These are phyloP conservation scores for Aspergillus hortae DNA, from an alignment of 2,329 filamentous ascomycete genomes.

Conservation along the genomic window DNA sequence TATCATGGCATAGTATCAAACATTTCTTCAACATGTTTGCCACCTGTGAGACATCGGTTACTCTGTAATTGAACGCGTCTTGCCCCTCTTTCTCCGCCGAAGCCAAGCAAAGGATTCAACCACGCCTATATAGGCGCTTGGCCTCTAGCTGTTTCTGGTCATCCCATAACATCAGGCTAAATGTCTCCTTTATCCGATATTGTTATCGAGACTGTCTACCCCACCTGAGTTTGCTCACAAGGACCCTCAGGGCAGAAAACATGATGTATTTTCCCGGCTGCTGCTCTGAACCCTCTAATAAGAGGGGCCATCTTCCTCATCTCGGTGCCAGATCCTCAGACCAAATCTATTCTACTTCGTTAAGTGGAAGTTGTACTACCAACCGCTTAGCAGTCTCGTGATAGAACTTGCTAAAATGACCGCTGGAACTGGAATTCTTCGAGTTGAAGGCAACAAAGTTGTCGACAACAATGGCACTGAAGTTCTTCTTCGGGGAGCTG, in stretches of 20 bases:
- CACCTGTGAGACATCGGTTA: neutral
- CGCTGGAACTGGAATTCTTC: slow-evolving; percentile 35
- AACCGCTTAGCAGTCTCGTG: no score
- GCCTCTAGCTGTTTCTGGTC: neutral
- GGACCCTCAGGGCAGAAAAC: neutral
- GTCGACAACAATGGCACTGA: slow-evolving; percentile 44
- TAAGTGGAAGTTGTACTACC: no score
- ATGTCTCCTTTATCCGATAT: neutral
- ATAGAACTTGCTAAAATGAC: slow-evolving; percentile 20
- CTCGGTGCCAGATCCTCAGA: no score
- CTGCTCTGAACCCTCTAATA: no score
- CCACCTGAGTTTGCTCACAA: neutral
- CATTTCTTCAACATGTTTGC: no score
- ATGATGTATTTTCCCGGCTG: neutral
- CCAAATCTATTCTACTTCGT: no score
- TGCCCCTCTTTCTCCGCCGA: neutral
- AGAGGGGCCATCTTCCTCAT: no score
- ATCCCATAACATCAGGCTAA: neutral
- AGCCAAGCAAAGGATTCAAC: neutral
- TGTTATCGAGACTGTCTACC: neutral
- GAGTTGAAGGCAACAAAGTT: slow-evolving; percentile 43
- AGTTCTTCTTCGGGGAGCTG: slow-evolving; percentile 49
- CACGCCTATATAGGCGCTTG: neutral
- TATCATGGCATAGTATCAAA: no score
- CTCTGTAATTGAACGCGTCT: neutral